These are phyloP conservation scores for Hypoxylon lenormandii DNA, from an alignment of 495 filamentous ascomycete genomes.

Conservation along the genomic window DNA sequence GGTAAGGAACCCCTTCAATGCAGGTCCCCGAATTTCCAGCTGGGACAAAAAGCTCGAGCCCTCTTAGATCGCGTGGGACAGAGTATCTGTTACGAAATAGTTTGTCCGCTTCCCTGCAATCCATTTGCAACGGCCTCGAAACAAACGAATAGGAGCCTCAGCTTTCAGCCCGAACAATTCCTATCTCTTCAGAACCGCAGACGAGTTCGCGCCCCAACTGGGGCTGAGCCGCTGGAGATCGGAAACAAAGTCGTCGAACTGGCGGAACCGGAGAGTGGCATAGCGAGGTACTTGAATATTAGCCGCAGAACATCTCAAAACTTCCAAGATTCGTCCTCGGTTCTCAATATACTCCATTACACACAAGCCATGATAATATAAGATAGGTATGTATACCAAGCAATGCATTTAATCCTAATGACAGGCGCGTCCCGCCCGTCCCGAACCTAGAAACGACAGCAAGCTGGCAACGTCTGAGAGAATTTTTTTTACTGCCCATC, in stretches of 20 bases:
- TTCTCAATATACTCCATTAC: too few relatives aligned
- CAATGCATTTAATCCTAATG: slow-evolving; percentile 2
- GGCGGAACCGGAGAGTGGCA: not conserved
- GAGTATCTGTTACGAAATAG: slow-evolving; percentile 48
- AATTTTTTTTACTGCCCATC: too few relatives aligned
- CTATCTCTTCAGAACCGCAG: slow-evolving; percentile 34
- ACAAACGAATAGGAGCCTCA: slow-evolving; percentile 34
- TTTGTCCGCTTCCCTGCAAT: slow-evolving; percentile 44
- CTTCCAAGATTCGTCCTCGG: too few relatives aligned
- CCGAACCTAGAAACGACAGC: not conserved
- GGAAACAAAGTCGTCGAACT: slow-evolving; percentile 7
- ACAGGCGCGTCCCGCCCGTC: slow-evolving; percentile 14
- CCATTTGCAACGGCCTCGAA: slow-evolving; percentile 39
- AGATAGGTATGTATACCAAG: too few relatives aligned
- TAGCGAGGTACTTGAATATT: slow-evolving; percentile 11
- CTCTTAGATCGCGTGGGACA: slow-evolving; percentile 41
- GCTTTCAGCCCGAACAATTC: slow-evolving; percentile 44
- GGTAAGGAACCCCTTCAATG: slow-evolving; percentile 35
- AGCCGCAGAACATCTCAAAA: not conserved
- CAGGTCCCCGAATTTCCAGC: slow-evolving; percentile 34
- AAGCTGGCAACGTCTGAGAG: too few relatives aligned
- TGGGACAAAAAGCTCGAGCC: slow-evolving; percentile 38
- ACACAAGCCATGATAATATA: too few relatives aligned
- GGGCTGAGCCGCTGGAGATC: slow-evolving; percentile 37
- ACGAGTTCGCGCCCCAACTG: slow-evolving; percentile 35